These are phyloP conservation scores for Mycena polygramma DNA, from an alignment of 768 basidiomycete genomes.

Conservation along the genomic window DNA sequence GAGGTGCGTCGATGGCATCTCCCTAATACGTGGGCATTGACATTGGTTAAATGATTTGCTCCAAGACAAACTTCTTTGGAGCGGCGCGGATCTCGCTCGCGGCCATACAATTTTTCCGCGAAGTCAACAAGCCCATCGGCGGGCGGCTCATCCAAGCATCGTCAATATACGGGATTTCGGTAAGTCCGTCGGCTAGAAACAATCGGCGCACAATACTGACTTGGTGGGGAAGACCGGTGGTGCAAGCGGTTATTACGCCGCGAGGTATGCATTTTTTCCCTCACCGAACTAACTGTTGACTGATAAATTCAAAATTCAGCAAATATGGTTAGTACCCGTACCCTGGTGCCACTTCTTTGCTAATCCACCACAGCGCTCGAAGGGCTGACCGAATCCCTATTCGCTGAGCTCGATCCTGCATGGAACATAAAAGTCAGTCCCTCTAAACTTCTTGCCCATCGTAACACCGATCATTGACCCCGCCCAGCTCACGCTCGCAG, in stretches of 20 bases:
- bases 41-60: background rate
- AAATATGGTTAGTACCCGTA: constrained; percentile 11
- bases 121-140: constrained; percentile 21
- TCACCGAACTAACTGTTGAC: no score
- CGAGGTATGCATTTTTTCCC: constrained; percentile 1
- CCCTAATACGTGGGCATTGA: background rate
- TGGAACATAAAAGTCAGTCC: constrained; percentile 19
- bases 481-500: constrained; percentile 21
- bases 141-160: constrained; percentile 28
- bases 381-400: constrained; percentile 15
- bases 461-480: no score
- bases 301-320: background rate
- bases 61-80: constrained; percentile 27
- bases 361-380: constrained; percentile 9
- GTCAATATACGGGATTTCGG: constrained; percentile 20
- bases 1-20: background rate
- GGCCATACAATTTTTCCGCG: constrained; percentile 25
- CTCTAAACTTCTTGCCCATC: no score
- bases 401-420: constrained; percentile 15
- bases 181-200: background rate
- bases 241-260: constrained; percentile 21
- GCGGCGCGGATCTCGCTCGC: constrained; percentile 23
- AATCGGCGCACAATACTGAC: background rate
- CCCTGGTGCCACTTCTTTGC: background rate
- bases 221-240: background rate